Evolutionary conservation across 257 asterid species (phyloP).

Genomic region (Solanum rostratum): DNA sequence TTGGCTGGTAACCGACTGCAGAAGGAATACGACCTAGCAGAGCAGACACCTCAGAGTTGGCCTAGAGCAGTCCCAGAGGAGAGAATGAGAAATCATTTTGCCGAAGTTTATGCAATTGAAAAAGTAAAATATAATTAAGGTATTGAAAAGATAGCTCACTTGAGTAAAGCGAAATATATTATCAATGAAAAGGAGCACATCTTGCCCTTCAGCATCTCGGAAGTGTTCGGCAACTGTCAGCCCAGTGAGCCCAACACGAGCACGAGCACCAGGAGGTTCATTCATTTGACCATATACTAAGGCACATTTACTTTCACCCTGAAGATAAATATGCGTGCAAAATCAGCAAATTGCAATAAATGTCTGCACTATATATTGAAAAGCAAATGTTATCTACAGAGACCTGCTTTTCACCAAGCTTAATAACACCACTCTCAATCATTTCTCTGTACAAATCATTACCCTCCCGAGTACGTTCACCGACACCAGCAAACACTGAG

Average conservation of each 20-base stretch:
- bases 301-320: slow-evolving; percentile 16
- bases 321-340: background rate
- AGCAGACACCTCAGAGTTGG: slow-evolving; percentile 98
- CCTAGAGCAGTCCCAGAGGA: slow-evolving; percentile 26
- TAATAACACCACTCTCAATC: slow-evolving; percentile 21
- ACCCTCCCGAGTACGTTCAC: slow-evolving; percentile 98
- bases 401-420: slow-evolving; percentile 76
- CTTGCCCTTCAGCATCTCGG: slow-evolving; percentile 20
- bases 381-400: background rate
- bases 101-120: background rate
- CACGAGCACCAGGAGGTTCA: slow-evolving; percentile 19
- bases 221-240: slow-evolving; percentile 18
- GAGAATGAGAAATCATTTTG: background rate
- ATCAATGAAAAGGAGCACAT: slow-evolving; percentile 15
- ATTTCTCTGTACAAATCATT: slow-evolving; percentile 7
- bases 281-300: slow-evolving; percentile 19
- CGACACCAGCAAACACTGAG: slow-evolving; percentile 98
- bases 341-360: background rate
- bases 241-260: slow-evolving; percentile 11
- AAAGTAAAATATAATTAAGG: background rate
- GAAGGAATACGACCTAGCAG: slow-evolving; percentile 98
- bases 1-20: slow-evolving; percentile 97
- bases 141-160: background rate
- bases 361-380: background rate
- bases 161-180: slow-evolving; percentile 16